A percentile compares a stretch with the other conserved stretches of the same genome.
phyloP scores from a whole-genome alignment of 495 filamentous ascomycete genomes.

The Talaromyces ruber region DNA sequence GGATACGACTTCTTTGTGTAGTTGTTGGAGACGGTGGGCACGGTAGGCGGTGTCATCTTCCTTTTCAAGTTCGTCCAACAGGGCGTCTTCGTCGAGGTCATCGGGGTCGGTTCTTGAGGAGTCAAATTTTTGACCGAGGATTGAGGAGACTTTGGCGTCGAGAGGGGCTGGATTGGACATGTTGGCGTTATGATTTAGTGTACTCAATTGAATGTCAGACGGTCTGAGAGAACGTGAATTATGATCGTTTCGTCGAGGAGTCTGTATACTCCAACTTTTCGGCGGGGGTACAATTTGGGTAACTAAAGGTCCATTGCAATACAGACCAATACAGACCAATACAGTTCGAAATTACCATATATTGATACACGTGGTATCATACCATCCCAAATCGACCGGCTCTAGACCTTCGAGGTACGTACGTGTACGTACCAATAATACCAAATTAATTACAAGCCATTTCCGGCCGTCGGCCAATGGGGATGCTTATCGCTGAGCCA shows the following conservation, averaged over 20 bases:
- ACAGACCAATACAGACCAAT: neutral
- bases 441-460: neutral
- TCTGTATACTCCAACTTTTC: slow-evolving; percentile 23
- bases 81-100: slow-evolving; percentile 59
- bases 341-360: slow-evolving; percentile 8
- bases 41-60: slow-evolving; percentile 58
- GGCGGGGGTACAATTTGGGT: neutral
- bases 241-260: slow-evolving; percentile 19
- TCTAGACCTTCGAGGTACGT: neutral
- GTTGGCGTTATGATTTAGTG: neutral
- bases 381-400: slow-evolving; percentile 14
- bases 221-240: neutral
- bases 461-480: neutral
- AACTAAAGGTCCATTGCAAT: neutral
- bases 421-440: neutral
- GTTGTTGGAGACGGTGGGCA: slow-evolving; percentile 60
- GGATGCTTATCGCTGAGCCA: neutral
- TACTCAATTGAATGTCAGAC: slow-evolving; percentile 6
- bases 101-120: slow-evolving; percentile 17
- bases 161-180: slow-evolving; percentile 14
- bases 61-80: slow-evolving; percentile 61
- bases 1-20: slow-evolving; percentile 52
- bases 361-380: slow-evolving; percentile 19
- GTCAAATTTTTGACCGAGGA: slow-evolving; percentile 27
- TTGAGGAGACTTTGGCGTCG: slow-evolving; percentile 36